Conservation (phyloP, 1,284 basidiomycete species). For the Cutaneotrichosporon dermatis region DNA sequence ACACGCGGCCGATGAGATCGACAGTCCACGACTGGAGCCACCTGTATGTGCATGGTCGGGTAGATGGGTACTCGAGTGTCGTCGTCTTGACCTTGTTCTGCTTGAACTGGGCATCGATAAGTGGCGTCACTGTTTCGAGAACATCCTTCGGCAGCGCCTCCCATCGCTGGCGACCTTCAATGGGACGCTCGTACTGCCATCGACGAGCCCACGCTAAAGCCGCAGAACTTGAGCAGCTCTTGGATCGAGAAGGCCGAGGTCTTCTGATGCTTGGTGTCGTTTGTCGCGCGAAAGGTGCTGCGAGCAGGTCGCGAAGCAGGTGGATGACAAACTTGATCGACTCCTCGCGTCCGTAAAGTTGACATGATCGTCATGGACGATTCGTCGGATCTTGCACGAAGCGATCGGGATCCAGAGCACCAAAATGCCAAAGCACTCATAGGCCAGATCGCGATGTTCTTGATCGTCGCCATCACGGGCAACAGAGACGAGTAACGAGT, state of each 20-base stretch:
- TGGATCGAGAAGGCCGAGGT: slow-evolving; percentile 90
- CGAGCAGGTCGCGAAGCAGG: slow-evolving; percentile 79
- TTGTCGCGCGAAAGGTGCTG: slow-evolving; percentile 89
- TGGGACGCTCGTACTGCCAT: slow-evolving; percentile 55
- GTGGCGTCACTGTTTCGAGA: slow-evolving; percentile 78
- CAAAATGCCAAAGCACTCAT: slow-evolving; percentile 88
- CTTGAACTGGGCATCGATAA: slow-evolving; percentile 71
- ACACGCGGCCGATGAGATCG: slow-evolving; percentile 67
- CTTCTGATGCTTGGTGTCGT: slow-evolving; percentile 87
- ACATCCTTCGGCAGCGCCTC: slow-evolving; percentile 70
- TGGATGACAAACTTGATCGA: slow-evolving; percentile 76
- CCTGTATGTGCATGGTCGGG: slow-evolving; percentile 69
- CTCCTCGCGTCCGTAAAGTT: slow-evolving; percentile 82
- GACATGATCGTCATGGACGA: slow-evolving; percentile 66
- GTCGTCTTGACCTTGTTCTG: slow-evolving; percentile 49
- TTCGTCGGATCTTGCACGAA: slow-evolving; percentile 55
- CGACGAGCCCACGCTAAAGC: slow-evolving; percentile 61
- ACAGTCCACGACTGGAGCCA: slow-evolving; percentile 92
- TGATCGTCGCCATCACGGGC: slow-evolving; percentile 69
- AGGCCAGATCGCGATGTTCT: slow-evolving; percentile 63
- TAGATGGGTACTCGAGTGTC: slow-evolving; percentile 60
- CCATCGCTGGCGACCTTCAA: slow-evolving; percentile 72
- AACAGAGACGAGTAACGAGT: slow-evolving; percentile 65
- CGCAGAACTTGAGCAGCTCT: slow-evolving; percentile 82
- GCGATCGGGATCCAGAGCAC: slow-evolving; percentile 93